phyloP scores from a whole-genome alignment of 2,329 filamentous ascomycete genomes.

The Chaetoscypha palmicola region DNA sequence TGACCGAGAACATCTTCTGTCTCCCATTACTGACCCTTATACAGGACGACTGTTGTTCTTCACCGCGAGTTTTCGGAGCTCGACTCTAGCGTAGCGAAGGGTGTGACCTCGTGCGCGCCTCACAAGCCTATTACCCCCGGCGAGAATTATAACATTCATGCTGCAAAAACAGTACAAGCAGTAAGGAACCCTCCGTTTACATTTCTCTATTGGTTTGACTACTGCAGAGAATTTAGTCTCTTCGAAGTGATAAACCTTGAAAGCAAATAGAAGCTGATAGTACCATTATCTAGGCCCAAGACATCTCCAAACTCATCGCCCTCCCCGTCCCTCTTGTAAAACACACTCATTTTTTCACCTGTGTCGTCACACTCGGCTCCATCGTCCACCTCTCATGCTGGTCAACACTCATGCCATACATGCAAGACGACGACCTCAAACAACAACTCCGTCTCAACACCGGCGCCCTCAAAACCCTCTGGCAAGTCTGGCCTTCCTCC shows the following conservation, averaged over 20 bases:
- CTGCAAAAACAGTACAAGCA: conserved; percentile 69
- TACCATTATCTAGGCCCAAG: too few relatives aligned
- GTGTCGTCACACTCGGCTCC: conserved; percentile 67
- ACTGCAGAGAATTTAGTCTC: too few relatives aligned
- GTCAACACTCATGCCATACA: conserved; percentile 51
- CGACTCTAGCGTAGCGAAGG: conserved; percentile 33
- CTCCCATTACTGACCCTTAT: background rate
- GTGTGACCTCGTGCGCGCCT: conserved; percentile 41
- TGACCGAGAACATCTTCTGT: background rate
- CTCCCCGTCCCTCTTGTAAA: conserved; percentile 63
- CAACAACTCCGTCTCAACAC: conserved; percentile 72
- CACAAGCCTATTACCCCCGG: conserved; percentile 51
- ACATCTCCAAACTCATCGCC: conserved; percentile 66
- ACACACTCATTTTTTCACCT: conserved; percentile 78
- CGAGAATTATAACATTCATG: conserved; percentile 44
- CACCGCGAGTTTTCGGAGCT: conserved; percentile 74
- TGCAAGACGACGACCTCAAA: conserved; percentile 59
- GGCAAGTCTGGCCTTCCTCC: conserved; percentile 18
- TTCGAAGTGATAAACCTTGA: too few relatives aligned
- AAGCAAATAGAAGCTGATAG: too few relatives aligned
- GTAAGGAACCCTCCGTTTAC: too few relatives aligned
- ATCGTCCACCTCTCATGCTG: conserved; percentile 77
- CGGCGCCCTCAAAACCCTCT: conserved; percentile 18
- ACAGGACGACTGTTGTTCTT: conserved; percentile 59
- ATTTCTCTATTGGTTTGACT: too few relatives aligned